phyloP scores from a whole-genome alignment of 305 asterid genomes.

The Caryopteris hybrid region DNA sequence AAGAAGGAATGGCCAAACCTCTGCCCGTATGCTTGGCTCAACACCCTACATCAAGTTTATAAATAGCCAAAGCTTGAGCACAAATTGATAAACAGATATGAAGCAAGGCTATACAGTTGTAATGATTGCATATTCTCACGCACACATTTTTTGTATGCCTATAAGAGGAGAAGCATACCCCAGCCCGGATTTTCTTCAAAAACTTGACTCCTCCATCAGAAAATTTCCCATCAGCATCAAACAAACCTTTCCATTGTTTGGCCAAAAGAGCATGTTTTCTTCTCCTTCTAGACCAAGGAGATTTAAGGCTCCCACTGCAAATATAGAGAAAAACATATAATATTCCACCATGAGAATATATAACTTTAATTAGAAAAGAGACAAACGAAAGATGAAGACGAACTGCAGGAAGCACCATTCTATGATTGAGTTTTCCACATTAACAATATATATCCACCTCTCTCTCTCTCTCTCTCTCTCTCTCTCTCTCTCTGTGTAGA shows the following conservation, averaged over 20 bases:
- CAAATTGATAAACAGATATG: not conserved
- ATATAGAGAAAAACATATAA: constrained; percentile 18
- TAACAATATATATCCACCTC: not conserved
- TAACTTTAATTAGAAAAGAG: not conserved
- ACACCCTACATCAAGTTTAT: constrained; percentile 60
- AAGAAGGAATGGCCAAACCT: constrained; percentile 97
- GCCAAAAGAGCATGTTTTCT: constrained; percentile 74
- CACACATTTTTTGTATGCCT: not conserved
- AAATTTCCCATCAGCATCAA: constrained; percentile 65
- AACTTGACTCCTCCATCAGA: constrained; percentile 85
- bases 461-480: too few species aligned
- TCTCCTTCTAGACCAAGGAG: constrained; percentile 93
- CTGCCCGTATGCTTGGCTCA: constrained; percentile 83
- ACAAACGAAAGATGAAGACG: not conserved
- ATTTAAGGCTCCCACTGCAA: constrained; percentile 71
- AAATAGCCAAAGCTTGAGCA: constrained; percentile 14
- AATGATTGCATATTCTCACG: not conserved
- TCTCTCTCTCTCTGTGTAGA: too few species aligned
- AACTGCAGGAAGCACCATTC: not conserved
- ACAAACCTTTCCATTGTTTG: constrained; percentile 69
- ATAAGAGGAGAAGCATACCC: constrained; percentile 43
- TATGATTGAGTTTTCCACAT: not conserved
- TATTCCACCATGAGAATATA: not conserved
- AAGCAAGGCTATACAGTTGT: not conserved
- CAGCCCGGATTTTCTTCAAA: constrained; percentile 83